Conservation (phyloP, 495 filamentous ascomycete species). For the Trichocladium antarcticum region DNA sequence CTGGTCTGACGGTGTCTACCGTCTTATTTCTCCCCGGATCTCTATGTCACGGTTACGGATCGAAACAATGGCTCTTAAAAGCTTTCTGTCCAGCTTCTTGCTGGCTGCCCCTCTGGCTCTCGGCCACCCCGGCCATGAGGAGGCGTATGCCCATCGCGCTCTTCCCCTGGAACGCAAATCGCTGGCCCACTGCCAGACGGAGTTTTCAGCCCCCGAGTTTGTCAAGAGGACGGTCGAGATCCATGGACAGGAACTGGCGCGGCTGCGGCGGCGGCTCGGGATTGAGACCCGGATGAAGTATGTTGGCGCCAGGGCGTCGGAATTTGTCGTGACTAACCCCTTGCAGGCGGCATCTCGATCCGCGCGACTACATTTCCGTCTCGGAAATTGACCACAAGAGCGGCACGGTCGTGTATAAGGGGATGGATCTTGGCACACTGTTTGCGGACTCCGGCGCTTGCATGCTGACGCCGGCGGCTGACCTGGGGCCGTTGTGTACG, state of each 20-base stretch:
- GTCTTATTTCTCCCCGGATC: neutral
- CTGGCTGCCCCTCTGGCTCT: constrained; percentile 20
- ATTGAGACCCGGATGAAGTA: constrained; percentile 11
- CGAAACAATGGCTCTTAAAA: constrained; percentile 21
- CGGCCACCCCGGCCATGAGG: constrained; percentile 23
- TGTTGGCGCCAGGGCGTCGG: neutral
- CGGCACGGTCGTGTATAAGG: constrained; percentile 40
- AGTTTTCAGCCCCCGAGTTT: constrained; percentile 23
- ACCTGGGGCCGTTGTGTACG: constrained; percentile 47
- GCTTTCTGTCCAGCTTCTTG: constrained; percentile 16
- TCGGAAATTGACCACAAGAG: constrained; percentile 43
- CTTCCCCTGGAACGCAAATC: constrained; percentile 21
- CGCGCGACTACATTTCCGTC: constrained; percentile 24
- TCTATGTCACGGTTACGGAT: neutral
- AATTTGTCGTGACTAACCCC: too few species aligned
- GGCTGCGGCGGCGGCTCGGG: constrained; percentile 16
- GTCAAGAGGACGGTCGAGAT: constrained; percentile 22
- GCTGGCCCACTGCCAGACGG: constrained; percentile 23
- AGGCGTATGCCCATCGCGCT: constrained; percentile 18
- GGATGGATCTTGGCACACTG: constrained; percentile 38
- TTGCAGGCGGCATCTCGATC: constrained; percentile 14
- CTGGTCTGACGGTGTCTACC: too few species aligned
- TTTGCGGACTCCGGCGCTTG: constrained; percentile 47
- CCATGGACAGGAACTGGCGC: constrained; percentile 20
- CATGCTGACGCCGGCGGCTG: constrained; percentile 45